Conservation (phyloP, 1,284 basidiomycete genomes). For the Cystobasidiaceae sp. region DNA sequence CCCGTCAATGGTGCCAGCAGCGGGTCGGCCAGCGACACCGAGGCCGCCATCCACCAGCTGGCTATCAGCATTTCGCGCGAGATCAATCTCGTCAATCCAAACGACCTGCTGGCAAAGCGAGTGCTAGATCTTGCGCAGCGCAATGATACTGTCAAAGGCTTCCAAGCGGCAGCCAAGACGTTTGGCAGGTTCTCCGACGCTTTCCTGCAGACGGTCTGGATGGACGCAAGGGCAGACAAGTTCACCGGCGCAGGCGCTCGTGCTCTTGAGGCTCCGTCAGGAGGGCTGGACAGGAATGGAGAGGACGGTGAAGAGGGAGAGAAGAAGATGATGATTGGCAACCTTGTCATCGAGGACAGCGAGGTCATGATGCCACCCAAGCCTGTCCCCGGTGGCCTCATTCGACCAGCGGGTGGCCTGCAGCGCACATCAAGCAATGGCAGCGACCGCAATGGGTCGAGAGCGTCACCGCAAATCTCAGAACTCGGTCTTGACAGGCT, state of each 20-base stretch:
- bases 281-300: not conserved
- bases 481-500: conserved; percentile 78
- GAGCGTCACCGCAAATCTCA: conserved; percentile 60
- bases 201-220: conserved; percentile 55
- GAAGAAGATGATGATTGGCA: conserved; percentile 22
- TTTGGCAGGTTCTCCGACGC: conserved; percentile 79
- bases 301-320: not conserved
- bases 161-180: conserved; percentile 60
- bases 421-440: conserved; percentile 11
- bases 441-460: conserved; percentile 44
- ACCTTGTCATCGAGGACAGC: conserved; percentile 26
- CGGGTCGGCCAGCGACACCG: not conserved
- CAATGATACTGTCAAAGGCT: conserved; percentile 25
- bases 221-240: conserved; percentile 36
- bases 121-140: conserved; percentile 74
- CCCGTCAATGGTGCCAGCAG: not conserved
- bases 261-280: conserved; percentile 4
- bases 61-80: conserved; percentile 49
- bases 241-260: conserved; percentile 34
- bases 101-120: conserved; percentile 69
- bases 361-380: conserved; percentile 33
- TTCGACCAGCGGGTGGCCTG: conserved; percentile 21
- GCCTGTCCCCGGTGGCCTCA: conserved; percentile 28
- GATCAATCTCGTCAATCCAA: conserved; percentile 72
- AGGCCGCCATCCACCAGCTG: conserved; percentile 18